Base-by-base conservation (phyloP, 2,329 filamentous ascomycete species). In the Diaporthe ilicicola region DNA sequence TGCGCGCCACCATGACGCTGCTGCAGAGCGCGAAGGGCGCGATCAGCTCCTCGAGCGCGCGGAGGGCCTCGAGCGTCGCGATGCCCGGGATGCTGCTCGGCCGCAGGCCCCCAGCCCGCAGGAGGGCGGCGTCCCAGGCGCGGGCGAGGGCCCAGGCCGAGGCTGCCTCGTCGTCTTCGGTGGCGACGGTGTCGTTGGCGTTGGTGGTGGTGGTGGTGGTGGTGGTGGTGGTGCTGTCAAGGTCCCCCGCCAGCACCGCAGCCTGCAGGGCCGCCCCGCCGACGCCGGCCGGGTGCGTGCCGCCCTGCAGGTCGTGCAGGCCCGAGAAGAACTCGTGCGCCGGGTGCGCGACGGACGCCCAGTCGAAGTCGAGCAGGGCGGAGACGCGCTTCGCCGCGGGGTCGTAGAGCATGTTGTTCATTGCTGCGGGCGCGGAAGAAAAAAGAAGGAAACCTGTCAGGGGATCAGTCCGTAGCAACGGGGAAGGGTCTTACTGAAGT, bases 311-410 rank as follows among this genome's bases (percentile, higher is more conserved):
- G 55, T 78, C 77, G 50, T 70, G 68, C 0, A 78, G 68, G 3
- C 74, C 80, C 2, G 68, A 67, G 27, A 78, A 69, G 65, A 76
- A 78, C 61, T 78, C 77, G 3, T 78, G 72, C 19, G 48, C 56
- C 1, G 77, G 77, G 34, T 79, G 74, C 0, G 74, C 69, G n/a
- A 79, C 42, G 2, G 37, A 62, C 1, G 78, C 73, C 48, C 61
- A 79, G 71, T 79, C 78, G 56, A 78, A 79, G 48, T 79, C 78
- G 22, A 79, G 65, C 12, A 79, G 32, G 5, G 72, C 76, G 0
- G 77, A 76, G 39, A 79, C 65, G 27, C 64, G 71, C n/a, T 73
- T 74, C 8, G 74, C 75, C 3, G 17, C 48, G 1, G 55, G 54
- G n/a, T 79, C 76, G 61, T 68, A 78, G 19, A 78, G 73, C 7